Evolutionary conservation across 805 yeast genomes (phyloP), one percentile per base, ranked within the genome.

Genomic region (Pichia heedii): DNA sequence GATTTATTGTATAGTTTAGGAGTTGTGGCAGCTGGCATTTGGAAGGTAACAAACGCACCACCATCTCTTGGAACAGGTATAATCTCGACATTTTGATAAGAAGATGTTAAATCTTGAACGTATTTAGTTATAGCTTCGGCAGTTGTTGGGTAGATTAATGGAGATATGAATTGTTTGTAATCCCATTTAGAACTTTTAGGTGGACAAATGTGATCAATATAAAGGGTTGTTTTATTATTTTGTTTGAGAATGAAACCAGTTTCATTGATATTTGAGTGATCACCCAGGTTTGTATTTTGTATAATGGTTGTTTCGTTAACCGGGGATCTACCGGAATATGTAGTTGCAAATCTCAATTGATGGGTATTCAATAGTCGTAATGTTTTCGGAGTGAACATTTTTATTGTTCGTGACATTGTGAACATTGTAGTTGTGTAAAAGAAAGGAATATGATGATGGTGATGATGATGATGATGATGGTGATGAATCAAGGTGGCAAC

Each of bases 1-100:
- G 52, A 49, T 36, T 49, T 46, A 21, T 49, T 49, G 36, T 49
- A 49, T 13, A 49, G 38, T 41, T 49, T 45, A 18, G 46, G 43
- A n/a, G 52, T 49, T 5, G 52, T 49, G 22, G 52, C 70, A 6
- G 67, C 69, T 0, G 89, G 85, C 24, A 84, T 75, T 26, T 67
- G 61, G 53, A 82, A 82, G 50, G 81, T 82, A 32, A 86, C 93
- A 70, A 90, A 89, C 2, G 87, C 96, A 37, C 97, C 97, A 41
- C 97, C 96, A 56, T 93, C 98, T 47, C 95, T 70, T 44, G 68
- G 70, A 43, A 89, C 73, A 0, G 93, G 83, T 27, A 81, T 75
- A 26, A 86, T 70, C 2, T 79, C 78, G 7, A 74, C 68, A 39
- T 43, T 27, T 13, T 42, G 36, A 33, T 51, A 50, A 6, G 73